phyloP scores from a whole-genome alignment of 225 moss, liverwort and hornwort genomes.

The Polytrichum formosum region DNA sequence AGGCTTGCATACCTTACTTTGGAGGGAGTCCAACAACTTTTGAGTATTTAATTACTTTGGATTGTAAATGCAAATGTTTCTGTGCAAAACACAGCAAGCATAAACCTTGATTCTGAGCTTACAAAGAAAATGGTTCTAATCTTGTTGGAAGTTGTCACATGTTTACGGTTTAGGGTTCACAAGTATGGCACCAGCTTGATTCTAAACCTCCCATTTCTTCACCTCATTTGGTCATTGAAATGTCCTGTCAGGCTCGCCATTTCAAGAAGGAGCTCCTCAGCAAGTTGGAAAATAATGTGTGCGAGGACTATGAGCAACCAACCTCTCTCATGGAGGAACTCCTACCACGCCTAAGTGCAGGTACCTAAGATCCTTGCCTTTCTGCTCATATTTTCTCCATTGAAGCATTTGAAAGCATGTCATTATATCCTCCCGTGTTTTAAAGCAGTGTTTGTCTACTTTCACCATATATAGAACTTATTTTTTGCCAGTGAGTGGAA shows the following conservation, averaged over 20 bases:
- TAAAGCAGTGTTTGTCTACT: too few species aligned
- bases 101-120: too few species aligned
- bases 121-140: too few species aligned
- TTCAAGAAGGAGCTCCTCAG: slow-evolving; percentile 80
- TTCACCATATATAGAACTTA: too few species aligned
- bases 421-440: too few species aligned
- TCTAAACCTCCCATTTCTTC: not conserved
- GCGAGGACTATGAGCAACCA: slow-evolving; percentile 66
- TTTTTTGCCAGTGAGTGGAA: too few species aligned
- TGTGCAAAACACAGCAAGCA: too few species aligned
- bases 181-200: not conserved
- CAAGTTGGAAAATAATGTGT: slow-evolving; percentile 77
- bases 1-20: not conserved
- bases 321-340: slow-evolving; percentile 55
- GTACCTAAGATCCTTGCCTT: slow-evolving; percentile 10
- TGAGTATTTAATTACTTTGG: too few species aligned
- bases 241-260: slow-evolving; percentile 62
- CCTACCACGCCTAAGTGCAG: slow-evolving; percentile 45
- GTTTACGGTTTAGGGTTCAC: not conserved
- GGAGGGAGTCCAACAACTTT: not conserved
- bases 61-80: too few species aligned
- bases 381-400: too few species aligned
- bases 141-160: not conserved
- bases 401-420: too few species aligned
- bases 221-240: slow-evolving; percentile 10